Evolutionary conservation across 805 yeast species (phyloP), one percentile per base, ranked within the genome.

Genomic region (Wickerhamomyces ciferrii): DNA sequence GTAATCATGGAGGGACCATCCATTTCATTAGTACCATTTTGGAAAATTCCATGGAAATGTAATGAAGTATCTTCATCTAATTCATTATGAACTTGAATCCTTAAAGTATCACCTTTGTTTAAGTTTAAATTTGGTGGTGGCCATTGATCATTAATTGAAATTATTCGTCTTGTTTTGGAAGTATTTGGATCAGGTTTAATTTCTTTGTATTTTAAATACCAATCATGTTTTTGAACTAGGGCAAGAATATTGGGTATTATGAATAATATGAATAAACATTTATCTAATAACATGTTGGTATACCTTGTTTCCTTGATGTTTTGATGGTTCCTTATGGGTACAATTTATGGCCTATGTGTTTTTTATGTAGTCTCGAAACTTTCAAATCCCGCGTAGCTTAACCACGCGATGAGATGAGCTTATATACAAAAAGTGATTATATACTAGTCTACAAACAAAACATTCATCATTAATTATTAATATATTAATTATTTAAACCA

Each of bases 131-230:
- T 53, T 2, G 83, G 83, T 0, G 79, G 79, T 1, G 84, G 84
- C 45, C 72, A 74, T 45, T 64, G 51, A 29, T 74, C 73, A 57
- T 84, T 84, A 63, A 83, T 72, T 2, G 83, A 83, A 23, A 84
- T 75, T 39, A 81, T 77, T 35, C 68, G 62, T 35, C 88, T 64
- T 45, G 68, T 72, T 39, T 56, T 56, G 21, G 64, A 53, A 5
- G 86, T 86, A 51, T 83, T 88, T 1, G 87, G 85, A 56, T 75
- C 11, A 4, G 36, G 34, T 5, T 18, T 78, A 41, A 76, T 77
- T 18, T 41, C 42, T 21, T 62, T 59, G 62, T 69, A 63, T 9
- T 64, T 58, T 21, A 67, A 60, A 8, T 67, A 60, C 68, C 70
- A 74, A 56, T 71, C 59, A 35, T 62, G 65, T 4, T 59, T 55